phyloP scores from a whole-genome alignment of 2,329 filamentous ascomycete species.

The Penicillium sp. region DNA sequence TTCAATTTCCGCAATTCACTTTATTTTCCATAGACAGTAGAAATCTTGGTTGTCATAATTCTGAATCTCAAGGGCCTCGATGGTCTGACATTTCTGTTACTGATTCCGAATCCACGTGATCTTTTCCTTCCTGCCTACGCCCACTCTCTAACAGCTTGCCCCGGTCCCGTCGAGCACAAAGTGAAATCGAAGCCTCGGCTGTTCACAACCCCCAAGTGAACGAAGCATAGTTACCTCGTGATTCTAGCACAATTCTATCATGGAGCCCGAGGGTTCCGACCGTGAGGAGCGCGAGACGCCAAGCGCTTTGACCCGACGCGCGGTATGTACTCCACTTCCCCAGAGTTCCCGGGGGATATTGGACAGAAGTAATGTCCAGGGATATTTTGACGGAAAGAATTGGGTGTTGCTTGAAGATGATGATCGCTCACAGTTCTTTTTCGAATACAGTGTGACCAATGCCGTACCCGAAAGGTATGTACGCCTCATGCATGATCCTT shows the following conservation, averaged over 20 bases:
- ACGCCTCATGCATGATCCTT: neutral
- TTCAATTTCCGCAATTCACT: neutral
- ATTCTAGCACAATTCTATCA: constrained; percentile 6
- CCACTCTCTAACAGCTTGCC: neutral
- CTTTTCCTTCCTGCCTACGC: neutral
- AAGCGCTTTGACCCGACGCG: constrained; percentile 27
- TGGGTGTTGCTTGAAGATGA: neutral
- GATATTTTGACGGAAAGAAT: neutral
- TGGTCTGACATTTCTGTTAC: neutral
- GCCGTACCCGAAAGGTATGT: constrained; percentile 36
- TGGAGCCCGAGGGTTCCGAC: constrained; percentile 37
- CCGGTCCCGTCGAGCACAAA: neutral
- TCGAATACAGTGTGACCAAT: constrained; percentile 37
- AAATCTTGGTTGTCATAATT: neutral
- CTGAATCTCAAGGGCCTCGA: neutral
- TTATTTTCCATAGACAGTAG: neutral
- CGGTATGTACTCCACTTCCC: constrained; percentile 30
- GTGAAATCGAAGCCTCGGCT: neutral
- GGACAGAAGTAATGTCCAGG: neutral
- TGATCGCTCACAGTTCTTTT: constrained; percentile 7
- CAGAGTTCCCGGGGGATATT: neutral
- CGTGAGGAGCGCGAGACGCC: constrained; percentile 22
- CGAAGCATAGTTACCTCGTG: neutral
- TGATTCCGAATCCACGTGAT: constrained; percentile 4
- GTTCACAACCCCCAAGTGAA: neutral